These are phyloP conservation scores for Diaporthe destruens DNA, from an alignment of 2,329 filamentous ascomycete species.

Conservation along the genomic window DNA sequence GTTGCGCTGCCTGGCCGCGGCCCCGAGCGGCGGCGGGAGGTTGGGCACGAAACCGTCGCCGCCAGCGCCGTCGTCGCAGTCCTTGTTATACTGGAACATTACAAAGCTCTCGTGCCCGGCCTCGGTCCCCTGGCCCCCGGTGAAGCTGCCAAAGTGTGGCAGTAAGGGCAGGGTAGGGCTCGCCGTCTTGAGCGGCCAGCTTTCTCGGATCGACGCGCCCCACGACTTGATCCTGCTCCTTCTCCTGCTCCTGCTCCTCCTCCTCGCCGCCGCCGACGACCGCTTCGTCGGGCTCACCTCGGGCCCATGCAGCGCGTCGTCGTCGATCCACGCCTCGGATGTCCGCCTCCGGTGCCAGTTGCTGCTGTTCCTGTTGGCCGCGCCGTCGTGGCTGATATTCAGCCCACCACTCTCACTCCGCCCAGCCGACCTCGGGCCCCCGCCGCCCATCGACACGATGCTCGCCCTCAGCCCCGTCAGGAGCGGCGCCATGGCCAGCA, in stretches of 20 bases:
- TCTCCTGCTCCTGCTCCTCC: background rate
- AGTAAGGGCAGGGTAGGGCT: conserved; percentile 54
- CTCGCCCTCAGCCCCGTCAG: conserved; percentile 28
- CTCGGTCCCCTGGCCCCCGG: conserved; percentile 4
- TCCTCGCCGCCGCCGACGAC: background rate
- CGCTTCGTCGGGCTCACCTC: conserved; percentile 51
- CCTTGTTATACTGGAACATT: conserved; percentile 36
- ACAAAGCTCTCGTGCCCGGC: conserved; percentile 18
- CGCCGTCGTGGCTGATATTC: conserved; percentile 5
- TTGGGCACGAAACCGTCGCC: conserved; percentile 4
- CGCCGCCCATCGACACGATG: conserved; percentile 23
- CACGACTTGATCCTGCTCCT: conserved; percentile 31
- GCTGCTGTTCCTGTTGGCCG: background rate
- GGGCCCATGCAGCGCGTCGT: conserved; percentile 64
- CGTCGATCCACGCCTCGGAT: conserved; percentile 61
- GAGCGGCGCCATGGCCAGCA: conserved; percentile 47
- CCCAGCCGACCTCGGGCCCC: conserved; percentile 5
- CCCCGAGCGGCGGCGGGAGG: conserved; percentile 28
- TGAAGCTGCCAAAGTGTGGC: conserved; percentile 16
- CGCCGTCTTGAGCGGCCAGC: conserved; percentile 47
- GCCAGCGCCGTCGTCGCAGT: conserved; percentile 3
- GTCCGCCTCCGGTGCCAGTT: conserved; percentile 46
- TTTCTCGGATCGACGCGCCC: conserved; percentile 44
- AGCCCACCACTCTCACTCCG: background rate
- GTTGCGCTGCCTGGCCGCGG: conserved; percentile 33